These are phyloP conservation scores for Chytriomyces sp. DNA, from an alignment of 192 early-diverging fungal species.

Conservation along the genomic window DNA sequence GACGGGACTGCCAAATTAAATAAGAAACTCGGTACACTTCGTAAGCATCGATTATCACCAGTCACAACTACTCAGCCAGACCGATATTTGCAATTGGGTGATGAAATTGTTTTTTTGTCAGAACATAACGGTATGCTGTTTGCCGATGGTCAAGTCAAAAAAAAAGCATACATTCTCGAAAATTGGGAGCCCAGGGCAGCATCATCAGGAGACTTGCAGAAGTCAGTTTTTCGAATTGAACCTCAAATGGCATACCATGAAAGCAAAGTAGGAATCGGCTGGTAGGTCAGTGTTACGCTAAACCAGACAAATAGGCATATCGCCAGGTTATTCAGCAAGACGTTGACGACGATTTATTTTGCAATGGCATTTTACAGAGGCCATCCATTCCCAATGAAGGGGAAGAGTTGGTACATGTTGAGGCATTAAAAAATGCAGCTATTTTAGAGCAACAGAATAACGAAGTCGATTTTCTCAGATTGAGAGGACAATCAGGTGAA, in stretches of 20 bases:
- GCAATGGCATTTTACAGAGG: constrained; percentile 9
- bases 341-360: constrained; percentile 31
- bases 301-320: constrained; percentile 10
- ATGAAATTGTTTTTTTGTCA: constrained; percentile 30
- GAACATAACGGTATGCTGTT: constrained; percentile 26
- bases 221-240: constrained; percentile 39
- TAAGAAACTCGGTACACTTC: too few relatives aligned
- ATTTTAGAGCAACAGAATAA: constrained; percentile 31
- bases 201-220: constrained; percentile 15
- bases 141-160: constrained; percentile 36
- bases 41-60: too few relatives aligned
- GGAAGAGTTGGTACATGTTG: constrained; percentile 3
- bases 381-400: constrained; percentile 1
- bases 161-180: constrained; percentile 26
- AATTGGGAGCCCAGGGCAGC: constrained; percentile 13
- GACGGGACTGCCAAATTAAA: too few relatives aligned
- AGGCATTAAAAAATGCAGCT: constrained; percentile 26
- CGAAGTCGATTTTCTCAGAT: constrained; percentile 31
- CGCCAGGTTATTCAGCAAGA: constrained; percentile 16
- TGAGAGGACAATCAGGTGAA: constrained; percentile 29
- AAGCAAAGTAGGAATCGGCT: constrained; percentile 17
- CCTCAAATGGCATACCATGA: constrained; percentile 29
- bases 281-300: constrained; percentile 1
- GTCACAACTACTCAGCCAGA: constrained; percentile 6
- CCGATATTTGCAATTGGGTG: constrained; percentile 29